A percentile compares a stretch with the other conserved stretches of the same genome.
These are phyloP conservation scores for Helenozyma baotianmanensis DNA, from an alignment of 805 yeast genomes.

Conservation along the genomic window DNA sequence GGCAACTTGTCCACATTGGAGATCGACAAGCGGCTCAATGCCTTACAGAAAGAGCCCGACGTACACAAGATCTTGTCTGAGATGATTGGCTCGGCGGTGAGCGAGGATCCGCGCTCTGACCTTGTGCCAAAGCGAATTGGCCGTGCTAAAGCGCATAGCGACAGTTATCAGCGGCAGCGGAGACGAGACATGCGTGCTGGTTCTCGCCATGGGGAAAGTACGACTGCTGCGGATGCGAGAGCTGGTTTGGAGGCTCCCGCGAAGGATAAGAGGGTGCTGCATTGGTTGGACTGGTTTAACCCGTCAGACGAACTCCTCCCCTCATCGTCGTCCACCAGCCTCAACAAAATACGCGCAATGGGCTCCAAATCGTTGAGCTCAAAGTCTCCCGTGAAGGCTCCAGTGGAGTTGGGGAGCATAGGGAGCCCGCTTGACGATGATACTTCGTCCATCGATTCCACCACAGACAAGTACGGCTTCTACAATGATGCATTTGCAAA, in stretches of 20 bases:
- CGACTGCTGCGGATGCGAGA: no score
- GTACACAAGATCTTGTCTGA: slow-evolving; percentile 20
- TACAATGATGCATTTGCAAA: slow-evolving; percentile 32
- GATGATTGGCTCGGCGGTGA: slow-evolving; percentile 25
- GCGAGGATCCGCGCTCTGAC: neutral
- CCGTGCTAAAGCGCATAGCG: no score
- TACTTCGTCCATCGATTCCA: slow-evolving; percentile 17
- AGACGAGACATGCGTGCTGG: no score
- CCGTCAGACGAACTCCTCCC: slow-evolving; percentile 4
- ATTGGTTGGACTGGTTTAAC: slow-evolving; percentile 11
- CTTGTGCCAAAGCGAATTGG: neutral
- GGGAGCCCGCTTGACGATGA: slow-evolving; percentile 1
- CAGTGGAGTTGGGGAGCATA: slow-evolving; percentile 41
- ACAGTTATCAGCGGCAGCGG: no score
- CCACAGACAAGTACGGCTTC: slow-evolving; percentile 49
- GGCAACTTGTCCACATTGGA: slow-evolving; percentile 33
- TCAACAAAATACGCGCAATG: neutral
- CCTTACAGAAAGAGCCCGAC: slow-evolving; percentile 9
- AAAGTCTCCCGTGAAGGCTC: slow-evolving; percentile 17
- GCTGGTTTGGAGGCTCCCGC: neutral
- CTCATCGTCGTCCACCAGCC: neutral
- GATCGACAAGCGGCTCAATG: slow-evolving; percentile 27
- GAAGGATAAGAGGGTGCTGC: neutral
- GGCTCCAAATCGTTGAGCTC: no score
- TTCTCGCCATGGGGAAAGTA: no score